phyloP scores from a whole-genome alignment of 176 grass and related monocot species.

The Cenchrus fungigraminus region DNA sequence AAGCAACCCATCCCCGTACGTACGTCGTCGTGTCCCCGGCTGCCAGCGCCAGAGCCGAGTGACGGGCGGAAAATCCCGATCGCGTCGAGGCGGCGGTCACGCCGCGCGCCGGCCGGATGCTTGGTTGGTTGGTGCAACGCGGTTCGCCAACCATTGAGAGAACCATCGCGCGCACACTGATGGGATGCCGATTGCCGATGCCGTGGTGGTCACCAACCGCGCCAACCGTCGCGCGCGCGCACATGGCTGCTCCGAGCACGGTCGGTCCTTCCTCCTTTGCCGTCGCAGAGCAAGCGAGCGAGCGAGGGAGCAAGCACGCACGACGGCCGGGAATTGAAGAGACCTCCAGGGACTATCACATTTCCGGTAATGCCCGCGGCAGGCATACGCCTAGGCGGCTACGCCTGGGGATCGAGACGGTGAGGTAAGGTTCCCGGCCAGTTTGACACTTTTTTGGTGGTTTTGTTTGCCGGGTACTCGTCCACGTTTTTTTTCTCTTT shows the following conservation, averaged over 20 bases:
- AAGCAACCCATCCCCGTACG: background rate
- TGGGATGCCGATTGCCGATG: background rate
- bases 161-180: background rate
- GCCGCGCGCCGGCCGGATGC: background rate
- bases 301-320: background rate
- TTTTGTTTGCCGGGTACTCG: slow-evolving; percentile 18
- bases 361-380: slow-evolving; percentile 4
- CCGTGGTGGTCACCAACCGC: slow-evolving; percentile 41
- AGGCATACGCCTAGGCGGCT: background rate
- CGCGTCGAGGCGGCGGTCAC: background rate
- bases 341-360: background rate
- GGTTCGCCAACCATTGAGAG: slow-evolving; percentile 29
- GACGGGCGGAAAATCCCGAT: background rate
- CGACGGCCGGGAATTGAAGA: background rate
- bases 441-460: slow-evolving; percentile 20
- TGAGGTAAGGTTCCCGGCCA: slow-evolving; percentile 8
- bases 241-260: slow-evolving; percentile 43
- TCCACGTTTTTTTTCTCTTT: background rate
- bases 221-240: slow-evolving; percentile 39
- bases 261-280: background rate
- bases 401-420: background rate
- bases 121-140: slow-evolving; percentile 31
- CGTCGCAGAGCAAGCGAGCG: background rate
- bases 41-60: background rate
- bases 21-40: background rate